These are phyloP conservation scores for Pseudogymnoascus sp. DNA, from an alignment of 2,329 filamentous ascomycete species.

Conservation along the genomic window DNA sequence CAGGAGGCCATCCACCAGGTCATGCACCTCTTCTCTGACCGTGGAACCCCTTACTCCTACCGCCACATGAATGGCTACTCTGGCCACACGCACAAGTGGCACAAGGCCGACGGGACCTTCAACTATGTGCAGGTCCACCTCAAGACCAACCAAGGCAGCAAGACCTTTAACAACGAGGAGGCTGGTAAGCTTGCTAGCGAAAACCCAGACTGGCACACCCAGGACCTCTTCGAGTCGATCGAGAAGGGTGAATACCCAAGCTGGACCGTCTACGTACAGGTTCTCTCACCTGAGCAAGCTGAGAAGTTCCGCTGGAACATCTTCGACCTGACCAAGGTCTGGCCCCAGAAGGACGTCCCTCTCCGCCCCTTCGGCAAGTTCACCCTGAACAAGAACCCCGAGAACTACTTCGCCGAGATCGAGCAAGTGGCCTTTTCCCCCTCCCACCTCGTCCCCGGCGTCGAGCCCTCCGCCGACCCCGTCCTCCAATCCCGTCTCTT, in stretches of 20 bases:
- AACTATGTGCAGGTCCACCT: conserved; percentile 58
- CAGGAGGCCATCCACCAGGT: conserved; percentile 56
- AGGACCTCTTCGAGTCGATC: conserved; percentile 58
- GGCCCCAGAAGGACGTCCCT: conserved; percentile 56
- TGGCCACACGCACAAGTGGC: conserved; percentile 59
- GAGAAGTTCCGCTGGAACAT: conserved; percentile 54
- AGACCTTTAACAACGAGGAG: conserved; percentile 50
- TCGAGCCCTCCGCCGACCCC: conserved; percentile 62
- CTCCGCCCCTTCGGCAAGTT: conserved; percentile 52
- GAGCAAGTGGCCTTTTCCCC: conserved; percentile 65
- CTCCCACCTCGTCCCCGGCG: conserved; percentile 56
- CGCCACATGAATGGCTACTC: conserved; percentile 62
- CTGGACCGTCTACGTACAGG: conserved; percentile 58
- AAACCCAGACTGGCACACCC: conserved; percentile 54
- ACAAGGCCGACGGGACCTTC: conserved; percentile 56
- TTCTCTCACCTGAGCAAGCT: conserved; percentile 52
- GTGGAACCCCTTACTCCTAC: conserved; percentile 56
- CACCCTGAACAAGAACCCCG: conserved; percentile 55
- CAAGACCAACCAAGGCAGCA: conserved; percentile 54
- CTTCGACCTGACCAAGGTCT: conserved; percentile 63
- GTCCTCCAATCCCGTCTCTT: conserved; percentile 62
- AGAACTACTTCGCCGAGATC: conserved; percentile 58
- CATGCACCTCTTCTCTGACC: conserved; percentile 58
- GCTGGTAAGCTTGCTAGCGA: conserved; percentile 43
- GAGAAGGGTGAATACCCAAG: conserved; percentile 50